Evolutionary conservation across 2,329 filamentous ascomycete genomes (phyloP), one percentile per base, ranked within the genome.

Genomic region (Aspergillus texensis): DNA sequence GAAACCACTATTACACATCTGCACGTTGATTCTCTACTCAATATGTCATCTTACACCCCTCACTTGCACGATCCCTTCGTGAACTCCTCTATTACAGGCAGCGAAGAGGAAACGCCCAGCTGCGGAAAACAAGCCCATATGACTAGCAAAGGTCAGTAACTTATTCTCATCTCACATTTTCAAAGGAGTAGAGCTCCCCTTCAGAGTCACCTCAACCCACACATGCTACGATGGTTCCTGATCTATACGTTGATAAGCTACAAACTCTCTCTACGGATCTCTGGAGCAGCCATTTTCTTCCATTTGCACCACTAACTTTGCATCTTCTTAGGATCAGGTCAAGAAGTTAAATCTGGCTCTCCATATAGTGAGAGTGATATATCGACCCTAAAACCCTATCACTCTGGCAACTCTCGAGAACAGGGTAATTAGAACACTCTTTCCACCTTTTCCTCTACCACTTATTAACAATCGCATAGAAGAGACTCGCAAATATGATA

Each of bases 41-140:
- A 46, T 6, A 65, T 62, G 60, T n/a, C 58, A 14, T 45, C 53
- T 5, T 8, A 50, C 12, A 19, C 39, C n/a, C 16, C 41, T 28
- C 10, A 16, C 28, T 28, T 59, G 11, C 43, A 59, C 26, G 60
- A 65, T 26, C 62, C 60, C 32, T 59, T 65, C 41, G 36, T 50
- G 30, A 57, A 62, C 32, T 43, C 53, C 12, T 19, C 56, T 11
- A 32, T 21, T 4, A 56, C 21, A 32, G 36, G 30, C 26, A 6
- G n/a, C 10, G 19, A 45, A 36, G n/a, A 55, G 36, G n/a, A n/a
- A 28, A 45, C 52, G 14, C 34, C 24, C 16, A 54, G 14, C 45
- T 19, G 6, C n/a, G 24, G 21, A 34, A 36, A 39, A 11, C 30
- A 58, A 24, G 56, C 16, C 19, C 8, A 34, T 26, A 48, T 36